These are phyloP conservation scores for Fusarium coffeatum DNA, from an alignment of 2,329 filamentous ascomycete species.

Conservation along the genomic window DNA sequence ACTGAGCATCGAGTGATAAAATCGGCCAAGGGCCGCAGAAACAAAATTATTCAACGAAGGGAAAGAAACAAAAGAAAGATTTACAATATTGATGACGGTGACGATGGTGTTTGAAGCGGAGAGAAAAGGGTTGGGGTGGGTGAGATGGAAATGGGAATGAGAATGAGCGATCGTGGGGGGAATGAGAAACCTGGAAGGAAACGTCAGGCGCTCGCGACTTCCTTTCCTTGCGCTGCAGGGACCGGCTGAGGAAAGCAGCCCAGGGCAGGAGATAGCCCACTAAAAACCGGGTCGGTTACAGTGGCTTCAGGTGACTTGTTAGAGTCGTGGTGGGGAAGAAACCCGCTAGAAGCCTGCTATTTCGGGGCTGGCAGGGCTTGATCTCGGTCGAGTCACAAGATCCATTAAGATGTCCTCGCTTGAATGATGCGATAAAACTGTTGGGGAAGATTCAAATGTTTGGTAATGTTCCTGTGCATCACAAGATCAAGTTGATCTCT, in stretches of 20 bases:
- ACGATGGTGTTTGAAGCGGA: slow-evolving; percentile 22
- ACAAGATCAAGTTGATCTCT: slow-evolving; percentile 25
- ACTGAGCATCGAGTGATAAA: slow-evolving; percentile 39
- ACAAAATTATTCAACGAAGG: background rate
- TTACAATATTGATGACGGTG: background rate
- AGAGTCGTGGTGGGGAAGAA: slow-evolving; percentile 40
- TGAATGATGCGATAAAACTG: slow-evolving; percentile 15
- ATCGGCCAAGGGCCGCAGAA: slow-evolving; percentile 32
- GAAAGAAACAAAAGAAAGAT: slow-evolving; percentile 3
- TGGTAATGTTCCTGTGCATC: slow-evolving; percentile 16
- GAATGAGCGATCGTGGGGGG: slow-evolving; percentile 43
- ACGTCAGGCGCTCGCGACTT: slow-evolving; percentile 39
- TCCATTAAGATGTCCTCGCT: background rate
- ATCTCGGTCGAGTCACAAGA: slow-evolving; percentile 13
- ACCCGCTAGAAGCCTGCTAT: slow-evolving; percentile 38
- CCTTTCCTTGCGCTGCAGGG: slow-evolving; percentile 42
- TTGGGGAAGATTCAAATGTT: slow-evolving; percentile 4
- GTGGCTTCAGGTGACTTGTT: slow-evolving; percentile 35
- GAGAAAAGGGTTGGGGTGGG: slow-evolving; percentile 37
- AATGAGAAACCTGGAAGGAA: slow-evolving; percentile 15
- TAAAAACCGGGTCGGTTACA: slow-evolving; percentile 43
- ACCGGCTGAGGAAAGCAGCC: slow-evolving; percentile 36
- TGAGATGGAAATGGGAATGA: slow-evolving; percentile 26
- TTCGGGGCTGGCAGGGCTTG: slow-evolving; percentile 12
- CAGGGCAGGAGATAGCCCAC: slow-evolving; percentile 25